A percentile compares a stretch with the other conserved stretches of the same genome.
These are phyloP conservation scores for Candida alai DNA, from an alignment of 805 yeast genomes.

Conservation along the genomic window DNA sequence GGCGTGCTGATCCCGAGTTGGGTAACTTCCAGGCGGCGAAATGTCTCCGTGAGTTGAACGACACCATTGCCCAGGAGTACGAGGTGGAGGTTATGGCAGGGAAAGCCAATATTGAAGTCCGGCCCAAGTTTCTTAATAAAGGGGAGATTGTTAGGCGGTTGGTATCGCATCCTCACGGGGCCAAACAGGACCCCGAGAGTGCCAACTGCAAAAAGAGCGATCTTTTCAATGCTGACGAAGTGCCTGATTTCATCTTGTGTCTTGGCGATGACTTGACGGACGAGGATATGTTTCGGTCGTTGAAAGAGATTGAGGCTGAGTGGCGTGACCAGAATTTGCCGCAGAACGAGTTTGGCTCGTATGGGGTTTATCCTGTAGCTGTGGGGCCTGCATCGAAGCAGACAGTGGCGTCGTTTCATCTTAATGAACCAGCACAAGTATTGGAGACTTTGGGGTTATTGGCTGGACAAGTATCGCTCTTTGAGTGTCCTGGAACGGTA, in stretches of 20 bases:
- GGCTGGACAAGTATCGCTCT: constrained; percentile 73
- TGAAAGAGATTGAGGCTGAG: constrained; percentile 55
- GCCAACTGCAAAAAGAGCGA: constrained; percentile 18
- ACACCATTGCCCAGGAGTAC: constrained; percentile 55
- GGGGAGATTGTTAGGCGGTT: constrained; percentile 91
- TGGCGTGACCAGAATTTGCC: constrained; percentile 45
- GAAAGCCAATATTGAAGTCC: constrained; percentile 95
- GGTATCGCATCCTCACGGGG: constrained; percentile 61
- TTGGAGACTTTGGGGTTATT: constrained; percentile 77
- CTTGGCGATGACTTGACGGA: constrained; percentile 96
- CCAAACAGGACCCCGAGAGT: constrained; percentile 39
- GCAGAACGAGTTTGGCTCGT: constrained; percentile 45
- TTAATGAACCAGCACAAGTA: constrained; percentile 80
- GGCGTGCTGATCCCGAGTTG: constrained; percentile 89
- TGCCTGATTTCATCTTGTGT: constrained; percentile 85
- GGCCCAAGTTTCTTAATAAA: constrained; percentile 91
- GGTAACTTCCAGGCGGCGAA: constrained; percentile 83
- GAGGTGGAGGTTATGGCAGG: constrained; percentile 97
- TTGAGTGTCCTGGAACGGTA: constrained; percentile 75
- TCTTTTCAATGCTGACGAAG: constrained; percentile 35
- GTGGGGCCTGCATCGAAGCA: constrained; percentile 89
- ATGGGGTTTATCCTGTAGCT: constrained; percentile 78
- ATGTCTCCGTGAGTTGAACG: constrained; percentile 55
- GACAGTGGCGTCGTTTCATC: constrained; percentile 81
- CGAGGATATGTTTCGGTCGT: constrained; percentile 91